phyloP scores from a whole-genome alignment of 164 flowering plant genomes.

The Paratinospora sagittata region DNA sequence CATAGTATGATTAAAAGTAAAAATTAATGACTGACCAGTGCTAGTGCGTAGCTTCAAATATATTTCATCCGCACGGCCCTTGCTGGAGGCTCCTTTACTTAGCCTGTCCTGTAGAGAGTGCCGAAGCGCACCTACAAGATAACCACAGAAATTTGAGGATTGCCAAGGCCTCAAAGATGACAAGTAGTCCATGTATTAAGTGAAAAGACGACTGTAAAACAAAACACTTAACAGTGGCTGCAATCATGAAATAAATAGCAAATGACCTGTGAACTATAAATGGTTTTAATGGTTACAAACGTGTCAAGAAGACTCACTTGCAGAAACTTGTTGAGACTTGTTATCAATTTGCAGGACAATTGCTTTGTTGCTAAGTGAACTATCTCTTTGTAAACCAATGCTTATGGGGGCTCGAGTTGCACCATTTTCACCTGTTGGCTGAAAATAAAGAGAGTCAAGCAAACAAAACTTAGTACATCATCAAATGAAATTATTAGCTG shows the following conservation, averaged over 20 bases:
- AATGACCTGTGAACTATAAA: background rate
- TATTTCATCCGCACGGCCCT: slow-evolving; percentile 75
- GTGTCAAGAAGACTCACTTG: slow-evolving; percentile 55
- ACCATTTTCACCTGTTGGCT: slow-evolving; percentile 99
- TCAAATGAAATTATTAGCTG: background rate
- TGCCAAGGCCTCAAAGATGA: background rate
- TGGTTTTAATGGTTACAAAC: background rate
- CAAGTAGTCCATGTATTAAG: background rate
- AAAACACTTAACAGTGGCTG: background rate
- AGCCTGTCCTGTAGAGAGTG: slow-evolving; percentile 94
- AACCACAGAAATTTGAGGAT: slow-evolving; percentile 5
- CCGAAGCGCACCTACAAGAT: slow-evolving; percentile 71
- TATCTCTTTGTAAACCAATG: slow-evolving; percentile 67
- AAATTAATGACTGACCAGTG: slow-evolving; percentile 52
- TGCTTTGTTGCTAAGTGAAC: slow-evolving; percentile 66
- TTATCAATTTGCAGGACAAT: slow-evolving; percentile 83
- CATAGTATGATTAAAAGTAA: background rate
- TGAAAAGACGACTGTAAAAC: background rate
- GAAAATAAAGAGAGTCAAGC: slow-evolving; percentile 8
- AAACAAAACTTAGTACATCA: background rate
- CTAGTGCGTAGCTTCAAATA: slow-evolving; percentile 84
- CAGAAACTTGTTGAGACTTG: slow-evolving; percentile 91
- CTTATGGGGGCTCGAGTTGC: slow-evolving; percentile 95
- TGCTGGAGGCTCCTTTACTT: slow-evolving; percentile 70
- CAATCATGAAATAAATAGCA: background rate